These are phyloP conservation scores for Alternaria alternata DNA, from an alignment of 2,329 filamentous ascomycete species.

Conservation along the genomic window DNA sequence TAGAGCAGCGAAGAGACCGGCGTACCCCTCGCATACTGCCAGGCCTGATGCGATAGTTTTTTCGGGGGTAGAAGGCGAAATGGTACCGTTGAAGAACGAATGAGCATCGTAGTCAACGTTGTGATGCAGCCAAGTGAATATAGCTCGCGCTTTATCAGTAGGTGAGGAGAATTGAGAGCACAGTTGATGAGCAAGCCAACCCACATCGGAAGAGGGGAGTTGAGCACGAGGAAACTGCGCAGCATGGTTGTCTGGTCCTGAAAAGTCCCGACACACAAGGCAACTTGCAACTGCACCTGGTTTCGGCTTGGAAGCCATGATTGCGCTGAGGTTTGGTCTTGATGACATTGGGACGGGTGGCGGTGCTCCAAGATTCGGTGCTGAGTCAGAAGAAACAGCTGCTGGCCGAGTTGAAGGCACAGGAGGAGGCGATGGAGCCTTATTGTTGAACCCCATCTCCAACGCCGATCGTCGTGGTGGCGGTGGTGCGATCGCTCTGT, in stretches of 20 bases:
- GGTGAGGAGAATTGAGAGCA: conserved; percentile 79
- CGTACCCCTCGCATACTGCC: conserved; percentile 93
- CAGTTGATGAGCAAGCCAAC: conserved; percentile 78
- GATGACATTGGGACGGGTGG: conserved; percentile 64
- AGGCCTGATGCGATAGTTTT: conserved; percentile 78
- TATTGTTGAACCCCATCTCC: conserved; percentile 57
- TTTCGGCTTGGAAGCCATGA: conserved; percentile 57
- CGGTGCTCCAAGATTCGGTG: conserved; percentile 37
- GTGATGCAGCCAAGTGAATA: conserved; percentile 96
- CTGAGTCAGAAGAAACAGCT: conserved; percentile 10
- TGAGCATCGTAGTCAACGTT: conserved; percentile 87
- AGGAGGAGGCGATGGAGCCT: conserved; percentile 44
- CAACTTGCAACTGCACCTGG: conserved; percentile 59
- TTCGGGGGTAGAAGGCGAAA: conserved; percentile 73
- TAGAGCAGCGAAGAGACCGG: conserved; percentile 79
- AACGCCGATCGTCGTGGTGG: conserved; percentile 57
- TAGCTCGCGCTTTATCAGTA: conserved; percentile 90
- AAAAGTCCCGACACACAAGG: conserved; percentile 87
- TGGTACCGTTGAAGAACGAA: conserved; percentile 76
- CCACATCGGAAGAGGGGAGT: conserved; percentile 73
- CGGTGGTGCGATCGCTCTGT: conserved; percentile 39
- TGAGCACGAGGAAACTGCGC: conserved; percentile 76
- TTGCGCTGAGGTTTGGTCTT: conserved; percentile 65
- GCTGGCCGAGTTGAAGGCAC: conserved; percentile 39
- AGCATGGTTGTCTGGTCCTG: conserved; percentile 78